Conservation (phyloP, 768 basidiomycete species). For the Lactarius sp. region DNA sequence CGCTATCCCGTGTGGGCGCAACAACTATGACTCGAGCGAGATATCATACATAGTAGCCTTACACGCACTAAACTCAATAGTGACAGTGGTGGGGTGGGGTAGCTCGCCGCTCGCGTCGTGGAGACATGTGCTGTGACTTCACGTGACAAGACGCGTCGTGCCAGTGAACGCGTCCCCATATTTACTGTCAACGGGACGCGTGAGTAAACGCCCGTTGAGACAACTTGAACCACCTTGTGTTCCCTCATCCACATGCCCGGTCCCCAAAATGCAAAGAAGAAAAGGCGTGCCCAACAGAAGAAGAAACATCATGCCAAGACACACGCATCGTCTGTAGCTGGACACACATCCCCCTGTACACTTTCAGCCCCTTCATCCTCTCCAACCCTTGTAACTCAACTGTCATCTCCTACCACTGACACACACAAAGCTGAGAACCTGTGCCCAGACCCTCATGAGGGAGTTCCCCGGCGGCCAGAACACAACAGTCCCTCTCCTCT, state of each 20-base stretch:
- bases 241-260: constrained; percentile 46
- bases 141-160: constrained; percentile 11
- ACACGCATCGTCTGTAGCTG: constrained; percentile 5
- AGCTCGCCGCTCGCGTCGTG: too few relatives aligned
- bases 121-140: neutral
- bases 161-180: constrained; percentile 5
- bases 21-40: too few relatives aligned
- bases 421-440: constrained; percentile 5
- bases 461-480: neutral
- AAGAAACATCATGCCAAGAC: constrained; percentile 33
- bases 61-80: too few relatives aligned
- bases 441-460: neutral
- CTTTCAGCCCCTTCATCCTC: neutral
- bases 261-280: constrained; percentile 51
- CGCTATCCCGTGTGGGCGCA: too few relatives aligned
- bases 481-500: neutral
- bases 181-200: neutral
- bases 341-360: neutral
- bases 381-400: constrained; percentile 1
- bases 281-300: constrained; percentile 35
- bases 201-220: neutral
- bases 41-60: too few relatives aligned
- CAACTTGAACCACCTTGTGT: neutral
- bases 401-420: neutral
- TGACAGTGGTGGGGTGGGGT: too few relatives aligned